phyloP scores from a whole-genome alignment of 2,329 filamentous ascomycete species.

The Epichloe glyceriae region DNA sequence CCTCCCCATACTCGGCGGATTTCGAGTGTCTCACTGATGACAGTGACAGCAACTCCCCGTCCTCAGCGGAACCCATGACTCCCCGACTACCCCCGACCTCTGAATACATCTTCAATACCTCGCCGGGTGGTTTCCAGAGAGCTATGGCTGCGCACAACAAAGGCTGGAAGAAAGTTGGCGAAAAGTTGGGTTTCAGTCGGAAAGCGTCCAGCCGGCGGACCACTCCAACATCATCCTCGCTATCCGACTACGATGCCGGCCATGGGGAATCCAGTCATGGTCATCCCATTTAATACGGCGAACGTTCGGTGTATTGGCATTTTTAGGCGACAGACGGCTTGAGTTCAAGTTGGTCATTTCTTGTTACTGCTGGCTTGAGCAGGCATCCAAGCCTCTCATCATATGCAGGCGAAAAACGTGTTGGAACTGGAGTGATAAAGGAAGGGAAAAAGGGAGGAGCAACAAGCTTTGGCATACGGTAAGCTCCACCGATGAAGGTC shows the following conservation, averaged over 20 bases:
- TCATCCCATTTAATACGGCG: conserved; percentile 34
- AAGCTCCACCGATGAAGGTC: not conserved
- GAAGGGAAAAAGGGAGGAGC: not conserved
- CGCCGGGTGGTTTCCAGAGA: conserved; percentile 40
- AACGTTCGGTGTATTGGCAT: not conserved
- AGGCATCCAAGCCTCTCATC: not conserved
- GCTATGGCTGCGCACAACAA: conserved; percentile 42
- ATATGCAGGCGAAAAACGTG: not conserved
- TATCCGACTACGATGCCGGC: conserved; percentile 22
- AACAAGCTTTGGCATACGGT: not conserved
- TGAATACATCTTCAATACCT: conserved; percentile 39
- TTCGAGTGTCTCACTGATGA: conserved; percentile 49
- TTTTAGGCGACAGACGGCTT: not conserved
- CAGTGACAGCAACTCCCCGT: conserved; percentile 45
- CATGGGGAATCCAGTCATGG: conserved; percentile 23
- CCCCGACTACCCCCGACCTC: conserved; percentile 62
- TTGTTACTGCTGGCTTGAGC: too few species aligned
- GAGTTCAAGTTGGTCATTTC: not conserved
- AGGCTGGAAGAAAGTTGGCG: conserved; percentile 53
- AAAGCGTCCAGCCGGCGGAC: conserved; percentile 34
- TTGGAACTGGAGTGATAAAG: not conserved
- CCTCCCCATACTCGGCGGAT: conserved; percentile 33
- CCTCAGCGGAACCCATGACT: conserved; percentile 52
- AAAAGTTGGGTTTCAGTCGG: conserved; percentile 44
- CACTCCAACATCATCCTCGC: conserved; percentile 29